phyloP scores from a whole-genome alignment of 768 basidiomycete species.

The Mycena amicta region DNA sequence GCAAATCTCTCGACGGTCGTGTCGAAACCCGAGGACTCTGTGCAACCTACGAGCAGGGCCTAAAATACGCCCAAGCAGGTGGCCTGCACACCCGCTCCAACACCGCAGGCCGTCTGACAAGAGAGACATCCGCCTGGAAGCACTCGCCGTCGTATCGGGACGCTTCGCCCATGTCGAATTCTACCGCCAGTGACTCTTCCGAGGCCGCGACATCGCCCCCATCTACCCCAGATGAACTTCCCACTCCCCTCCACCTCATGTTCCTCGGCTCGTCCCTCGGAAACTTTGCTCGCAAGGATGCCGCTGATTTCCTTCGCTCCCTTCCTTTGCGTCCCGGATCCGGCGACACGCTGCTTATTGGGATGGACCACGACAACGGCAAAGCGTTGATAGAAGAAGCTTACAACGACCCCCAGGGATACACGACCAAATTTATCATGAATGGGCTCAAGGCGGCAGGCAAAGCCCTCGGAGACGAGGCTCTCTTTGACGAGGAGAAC shows the following conservation, averaged over 20 bases:
- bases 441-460: conserved; percentile 80
- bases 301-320: conserved; percentile 71
- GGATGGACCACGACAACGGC: conserved; percentile 85
- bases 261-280: conserved; percentile 93
- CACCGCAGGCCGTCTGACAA: conserved; percentile 13
- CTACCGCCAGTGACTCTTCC: conserved; percentile 25
- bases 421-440: conserved; percentile 80
- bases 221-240: conserved; percentile 49
- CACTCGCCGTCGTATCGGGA: conserved; percentile 26
- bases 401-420: conserved; percentile 80
- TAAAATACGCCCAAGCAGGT: conserved; percentile 75
- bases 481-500: conserved; percentile 61
- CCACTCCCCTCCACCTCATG: conserved; percentile 73
- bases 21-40: conserved; percentile 83
- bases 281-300: conserved; percentile 78
- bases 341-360: conserved; percentile 85
- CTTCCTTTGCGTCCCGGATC: conserved; percentile 75
- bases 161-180: conserved; percentile 43
- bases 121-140: conserved; percentile 15
- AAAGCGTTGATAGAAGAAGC: conserved; percentile 75
- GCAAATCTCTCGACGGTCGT: conserved; percentile 64
- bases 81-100: conserved; percentile 43
- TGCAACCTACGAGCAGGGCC: conserved; percentile 89
- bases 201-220: conserved; percentile 32
- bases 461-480: conserved; percentile 64